Conservation (phyloP, 805 yeast species). For the Candida sithepensis region DNA sequence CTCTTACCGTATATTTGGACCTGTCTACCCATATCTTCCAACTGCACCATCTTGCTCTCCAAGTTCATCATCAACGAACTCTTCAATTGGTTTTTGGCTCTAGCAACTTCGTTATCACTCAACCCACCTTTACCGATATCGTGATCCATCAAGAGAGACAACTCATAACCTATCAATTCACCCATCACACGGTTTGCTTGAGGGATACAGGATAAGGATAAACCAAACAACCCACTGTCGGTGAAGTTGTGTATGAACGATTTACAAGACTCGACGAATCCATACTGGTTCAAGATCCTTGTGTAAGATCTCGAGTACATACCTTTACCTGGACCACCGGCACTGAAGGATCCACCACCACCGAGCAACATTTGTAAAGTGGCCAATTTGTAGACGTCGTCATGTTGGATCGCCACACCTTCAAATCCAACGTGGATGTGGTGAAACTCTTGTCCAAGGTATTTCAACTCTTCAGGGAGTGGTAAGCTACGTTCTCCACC, state of each 20-base stretch:
- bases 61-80: slow-evolving; percentile 88
- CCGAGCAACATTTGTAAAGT: slow-evolving; percentile 87
- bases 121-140: slow-evolving; percentile 55
- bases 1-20: slow-evolving; percentile 78
- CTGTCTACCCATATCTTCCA: slow-evolving; percentile 95
- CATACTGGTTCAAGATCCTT: slow-evolving; percentile 84
- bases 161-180: slow-evolving; percentile 69
- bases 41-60: slow-evolving; percentile 88
- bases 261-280: slow-evolving; percentile 83
- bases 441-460: slow-evolving; percentile 67
- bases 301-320: slow-evolving; percentile 95
- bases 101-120: slow-evolving; percentile 64
- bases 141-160: slow-evolving; percentile 42
- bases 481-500: slow-evolving; percentile 59
- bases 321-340: slow-evolving; percentile 99
- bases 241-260: slow-evolving; percentile 87
- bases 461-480: slow-evolving; percentile 53
- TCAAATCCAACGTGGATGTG: slow-evolving; percentile 87
- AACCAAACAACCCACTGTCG: slow-evolving; percentile 89
- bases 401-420: slow-evolving; percentile 77
- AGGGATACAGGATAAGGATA: slow-evolving; percentile 79
- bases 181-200: slow-evolving; percentile 82
- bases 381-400: slow-evolving; percentile 88
- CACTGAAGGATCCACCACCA: slow-evolving; percentile 96
- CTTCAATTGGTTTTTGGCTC: slow-evolving; percentile 91